phyloP scores from a whole-genome alignment of 768 basidiomycete genomes.

The Gymnopilus dilepis region DNA sequence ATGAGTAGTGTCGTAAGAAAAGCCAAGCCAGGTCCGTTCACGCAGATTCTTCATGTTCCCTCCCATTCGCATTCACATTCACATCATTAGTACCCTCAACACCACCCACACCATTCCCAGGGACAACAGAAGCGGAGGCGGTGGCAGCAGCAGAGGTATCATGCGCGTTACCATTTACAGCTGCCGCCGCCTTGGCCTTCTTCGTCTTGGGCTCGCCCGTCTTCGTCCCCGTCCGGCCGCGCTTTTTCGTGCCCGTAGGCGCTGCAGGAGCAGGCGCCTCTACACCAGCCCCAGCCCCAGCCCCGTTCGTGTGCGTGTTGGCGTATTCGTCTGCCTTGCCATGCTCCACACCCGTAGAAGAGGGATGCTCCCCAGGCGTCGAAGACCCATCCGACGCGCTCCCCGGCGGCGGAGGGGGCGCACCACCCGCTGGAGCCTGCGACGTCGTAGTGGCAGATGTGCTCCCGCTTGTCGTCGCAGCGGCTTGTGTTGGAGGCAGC shows the following conservation, averaged over 20 bases:
- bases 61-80: too few species aligned
- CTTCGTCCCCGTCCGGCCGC: constrained; percentile 33
- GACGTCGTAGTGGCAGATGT: constrained; percentile 29
- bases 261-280: constrained; percentile 25
- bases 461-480: constrained; percentile 14
- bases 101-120: not conserved
- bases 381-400: too few species aligned
- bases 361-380: too few species aligned
- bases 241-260: constrained; percentile 28
- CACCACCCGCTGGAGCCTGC: too few species aligned
- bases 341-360: too few species aligned
- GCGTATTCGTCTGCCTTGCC: too few species aligned
- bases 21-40: too few species aligned
- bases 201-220: constrained; percentile 37
- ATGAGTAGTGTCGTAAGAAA: too few species aligned
- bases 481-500: constrained; percentile 17
- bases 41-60: too few species aligned
- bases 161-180: constrained; percentile 19
- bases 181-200: constrained; percentile 29
- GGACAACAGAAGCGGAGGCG: constrained; percentile 8
- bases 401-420: too few species aligned
- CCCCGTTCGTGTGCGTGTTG: constrained; percentile 31
- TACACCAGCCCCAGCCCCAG: constrained; percentile 14
- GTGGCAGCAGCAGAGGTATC: constrained; percentile 12
- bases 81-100: too few species aligned